Percentiles rank a stretch among this genome's conserved stretches.
Evolutionary conservation across 2,329 filamentous ascomycete genomes (phyloP).

Genomic region (Pyrenochaeta sp.): DNA sequence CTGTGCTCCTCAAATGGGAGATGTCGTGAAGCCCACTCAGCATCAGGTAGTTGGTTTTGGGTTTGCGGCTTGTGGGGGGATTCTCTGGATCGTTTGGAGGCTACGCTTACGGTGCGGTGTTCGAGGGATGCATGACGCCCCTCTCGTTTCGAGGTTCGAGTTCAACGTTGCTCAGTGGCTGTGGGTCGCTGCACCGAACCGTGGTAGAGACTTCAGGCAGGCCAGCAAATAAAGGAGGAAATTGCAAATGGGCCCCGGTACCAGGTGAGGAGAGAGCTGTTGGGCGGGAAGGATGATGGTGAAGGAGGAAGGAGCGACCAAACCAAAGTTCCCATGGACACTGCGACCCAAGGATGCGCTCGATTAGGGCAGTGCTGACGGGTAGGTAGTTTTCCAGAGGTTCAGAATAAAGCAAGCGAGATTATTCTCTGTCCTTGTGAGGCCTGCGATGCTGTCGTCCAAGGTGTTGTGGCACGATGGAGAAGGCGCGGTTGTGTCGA

Average conservation of each 20-base stretch:
- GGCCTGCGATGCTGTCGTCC: neutral
- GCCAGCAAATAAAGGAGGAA: neutral
- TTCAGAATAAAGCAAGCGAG: neutral
- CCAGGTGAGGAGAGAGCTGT: neutral
- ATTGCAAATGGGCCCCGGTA: neutral
- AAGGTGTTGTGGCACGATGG: neutral
- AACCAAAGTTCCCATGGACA: constrained; percentile 5
- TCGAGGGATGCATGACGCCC: neutral
- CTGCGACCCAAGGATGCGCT: neutral
- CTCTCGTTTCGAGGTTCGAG: neutral
- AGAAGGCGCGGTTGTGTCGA: constrained; percentile 2
- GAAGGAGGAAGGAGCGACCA: neutral
- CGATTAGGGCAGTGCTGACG: neutral
- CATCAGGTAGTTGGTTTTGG: neutral
- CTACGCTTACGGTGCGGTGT: neutral
- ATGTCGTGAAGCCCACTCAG: neutral
- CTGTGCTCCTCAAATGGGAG: neutral
- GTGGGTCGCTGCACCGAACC: neutral
- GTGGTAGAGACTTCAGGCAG: constrained; percentile 1
- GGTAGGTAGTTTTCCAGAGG: neutral
- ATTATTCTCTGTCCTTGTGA: neutral
- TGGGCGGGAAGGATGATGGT: neutral
- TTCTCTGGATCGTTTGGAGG: neutral
- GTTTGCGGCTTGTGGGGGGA: neutral
- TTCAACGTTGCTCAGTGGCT: neutral